Evolutionary conservation across 1,284 basidiomycete species (phyloP).

Genomic region (Chalciporus sp.): DNA sequence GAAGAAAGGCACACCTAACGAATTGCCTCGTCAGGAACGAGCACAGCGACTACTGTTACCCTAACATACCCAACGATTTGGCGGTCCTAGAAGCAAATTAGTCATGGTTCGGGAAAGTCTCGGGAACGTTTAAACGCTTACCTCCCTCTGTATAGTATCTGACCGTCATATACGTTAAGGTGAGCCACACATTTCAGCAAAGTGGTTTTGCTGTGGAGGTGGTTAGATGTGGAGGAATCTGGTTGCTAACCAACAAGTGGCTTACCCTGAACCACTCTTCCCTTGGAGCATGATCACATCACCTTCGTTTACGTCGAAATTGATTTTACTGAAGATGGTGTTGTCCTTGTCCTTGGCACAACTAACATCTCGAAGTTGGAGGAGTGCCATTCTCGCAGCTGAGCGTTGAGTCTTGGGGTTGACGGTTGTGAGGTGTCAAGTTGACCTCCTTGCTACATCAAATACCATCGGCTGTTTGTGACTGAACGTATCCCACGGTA

Average conservation of each 20-base stretch:
- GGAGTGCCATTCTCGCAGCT: conserved; percentile 5
- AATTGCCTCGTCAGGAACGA: conserved; percentile 4
- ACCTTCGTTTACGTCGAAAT: conserved; percentile 63
- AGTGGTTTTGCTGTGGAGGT: conserved; percentile 65
- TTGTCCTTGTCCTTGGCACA: conserved; percentile 31
- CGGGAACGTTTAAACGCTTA: conserved; percentile 29
- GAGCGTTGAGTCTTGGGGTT: too few species aligned
- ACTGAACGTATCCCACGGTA: conserved; percentile 23
- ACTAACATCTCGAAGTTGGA: conserved; percentile 28
- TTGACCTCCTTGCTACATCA: too few species aligned
- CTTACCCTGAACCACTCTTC: conserved; percentile 69
- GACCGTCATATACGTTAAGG: conserved; percentile 71
- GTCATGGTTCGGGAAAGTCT: conserved; percentile 1
- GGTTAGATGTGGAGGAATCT: background rate
- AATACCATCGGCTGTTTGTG: background rate
- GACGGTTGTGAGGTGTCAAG: background rate
- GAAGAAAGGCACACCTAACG: conserved; percentile 72
- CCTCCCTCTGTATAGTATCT: conserved; percentile 68
- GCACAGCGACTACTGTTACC: background rate
- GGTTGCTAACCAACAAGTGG: background rate
- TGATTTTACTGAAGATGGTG: conserved; percentile 56
- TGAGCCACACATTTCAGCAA: conserved; percentile 83
- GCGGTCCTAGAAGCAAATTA: conserved; percentile 45
- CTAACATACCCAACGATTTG: conserved; percentile 50
- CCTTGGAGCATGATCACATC: conserved; percentile 78